These are phyloP conservation scores for Corylus americana DNA, from an alignment of 306 rosid species.

Conservation along the genomic window DNA sequence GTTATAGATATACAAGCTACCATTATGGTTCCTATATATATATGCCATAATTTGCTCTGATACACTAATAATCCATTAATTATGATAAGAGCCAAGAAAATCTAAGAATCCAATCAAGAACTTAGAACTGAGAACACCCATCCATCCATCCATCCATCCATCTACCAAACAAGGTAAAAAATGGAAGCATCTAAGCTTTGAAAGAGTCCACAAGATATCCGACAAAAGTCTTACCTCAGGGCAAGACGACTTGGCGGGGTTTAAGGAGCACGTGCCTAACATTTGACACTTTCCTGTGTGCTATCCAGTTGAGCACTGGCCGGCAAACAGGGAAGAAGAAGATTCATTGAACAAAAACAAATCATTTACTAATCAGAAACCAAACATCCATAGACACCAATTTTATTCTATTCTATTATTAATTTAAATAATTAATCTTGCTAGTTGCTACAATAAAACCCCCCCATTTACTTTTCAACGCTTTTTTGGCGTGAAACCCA, in stretches of 20 bases:
- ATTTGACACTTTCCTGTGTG: background rate
- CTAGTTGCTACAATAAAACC: background rate
- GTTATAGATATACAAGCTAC: too few species aligned
- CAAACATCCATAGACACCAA: too few species aligned
- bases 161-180: too few species aligned
- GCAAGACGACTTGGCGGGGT: background rate
- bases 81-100: too few species aligned
- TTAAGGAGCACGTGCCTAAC: background rate
- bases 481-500: background rate
- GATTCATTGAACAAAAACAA: background rate
- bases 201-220: background rate
- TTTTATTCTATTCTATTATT: background rate
- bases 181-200: background rate
- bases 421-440: background rate
- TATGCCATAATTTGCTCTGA: too few species aligned
- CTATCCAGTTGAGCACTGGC: background rate
- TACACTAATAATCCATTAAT: too few species aligned
- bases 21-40: too few species aligned
- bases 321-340: background rate
- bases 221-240: background rate
- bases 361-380: too few species aligned
- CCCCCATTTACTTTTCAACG: constrained; percentile 14
- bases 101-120: too few species aligned
- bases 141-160: too few species aligned
- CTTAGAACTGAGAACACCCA: too few species aligned